Evolutionary conservation across 257 asterid species (phyloP), one percentile per base, ranked within the genome.

Genomic region (Lycium ferocissimum): DNA sequence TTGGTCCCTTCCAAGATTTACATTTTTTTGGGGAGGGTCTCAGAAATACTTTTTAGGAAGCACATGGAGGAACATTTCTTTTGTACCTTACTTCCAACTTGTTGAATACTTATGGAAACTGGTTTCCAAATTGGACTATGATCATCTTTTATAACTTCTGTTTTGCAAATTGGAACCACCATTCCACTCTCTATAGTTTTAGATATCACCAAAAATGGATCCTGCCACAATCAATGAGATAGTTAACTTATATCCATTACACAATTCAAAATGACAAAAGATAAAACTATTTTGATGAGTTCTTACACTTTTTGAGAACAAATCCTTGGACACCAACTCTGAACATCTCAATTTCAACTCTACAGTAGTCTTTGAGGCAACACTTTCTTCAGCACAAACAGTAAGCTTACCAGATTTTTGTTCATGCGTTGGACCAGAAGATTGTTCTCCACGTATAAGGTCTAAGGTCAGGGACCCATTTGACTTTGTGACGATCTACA

Each of bases 81-180:
- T 85, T 71, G 84, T 93, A 97, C 99, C 99, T 95, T 97, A 94
- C 98, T 92, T 84, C 99, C 99, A 87, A 92, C 89, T 93, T 94
- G 99, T 91, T 97, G 98, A 87, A 95, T 88, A 76, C 93, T 93
- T 91, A 97, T 73, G 73, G 58, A 88, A 84, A 94, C 61, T 75
- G 92, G 96, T 86, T 95, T 92, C 99, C 99, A 97, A 79, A 83
- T 93, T 26, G 99, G 99, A 80, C 83, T 90, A 70, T 92, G 95
- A 43, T 97, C 94, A 84, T 97, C 93, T 89, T 92, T 92, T 88
- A 97, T 81, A 89, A 94, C 98, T 90, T 97, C 99, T 82, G 99
- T 97, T 92, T 97, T 97, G 95, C 96, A 92, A 87, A 97, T 87
- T 85, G 99, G 99, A 88, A 94, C 89, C 43, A 90, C 83, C 37